Conservation (phyloP, 495 filamentous ascomycete species). For the Hamigera avellanea region DNA sequence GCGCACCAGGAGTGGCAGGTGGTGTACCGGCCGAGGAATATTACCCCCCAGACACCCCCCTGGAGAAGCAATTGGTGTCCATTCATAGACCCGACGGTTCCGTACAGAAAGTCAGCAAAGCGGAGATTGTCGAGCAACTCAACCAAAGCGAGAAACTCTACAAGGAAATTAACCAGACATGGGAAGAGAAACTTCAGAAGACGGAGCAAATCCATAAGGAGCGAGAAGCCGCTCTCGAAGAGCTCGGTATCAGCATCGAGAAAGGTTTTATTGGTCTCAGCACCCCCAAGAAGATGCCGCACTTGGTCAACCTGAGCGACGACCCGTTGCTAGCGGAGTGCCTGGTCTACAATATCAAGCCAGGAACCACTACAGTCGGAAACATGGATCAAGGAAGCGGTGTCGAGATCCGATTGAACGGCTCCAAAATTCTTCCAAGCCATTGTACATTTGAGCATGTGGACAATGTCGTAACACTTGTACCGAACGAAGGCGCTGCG, state of each 20-base stretch:
- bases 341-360: conserved; percentile 96
- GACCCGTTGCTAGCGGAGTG: conserved; percentile 94
- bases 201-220: conserved; percentile 97
- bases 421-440: conserved; percentile 79
- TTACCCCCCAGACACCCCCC: conserved; percentile 81
- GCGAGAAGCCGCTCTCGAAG: conserved; percentile 87
- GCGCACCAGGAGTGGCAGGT: conserved; percentile 23
- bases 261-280: conserved; percentile 94
- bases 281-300: conserved; percentile 97
- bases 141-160: conserved; percentile 93
- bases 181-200: conserved; percentile 92
- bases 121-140: conserved; percentile 94
- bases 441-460: conserved; percentile 91
- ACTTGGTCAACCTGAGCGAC: conserved; percentile 95
- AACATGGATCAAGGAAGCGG: conserved; percentile 73
- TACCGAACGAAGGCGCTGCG: conserved; percentile 79
- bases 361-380: conserved; percentile 82
- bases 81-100: conserved; percentile 78
- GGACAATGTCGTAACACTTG: conserved; percentile 80
- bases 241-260: conserved; percentile 96
- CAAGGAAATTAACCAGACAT: conserved; percentile 94
- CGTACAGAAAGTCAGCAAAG: conserved; percentile 93
- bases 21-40: conserved; percentile 55
- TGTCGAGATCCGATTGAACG: conserved; percentile 86
- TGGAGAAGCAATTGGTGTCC: conserved; percentile 93